Percentiles rank a stretch among this genome's conserved stretches.
These are phyloP conservation scores for Colletotrichum sp. DNA, from an alignment of 2,329 filamentous ascomycete species.

Conservation along the genomic window DNA sequence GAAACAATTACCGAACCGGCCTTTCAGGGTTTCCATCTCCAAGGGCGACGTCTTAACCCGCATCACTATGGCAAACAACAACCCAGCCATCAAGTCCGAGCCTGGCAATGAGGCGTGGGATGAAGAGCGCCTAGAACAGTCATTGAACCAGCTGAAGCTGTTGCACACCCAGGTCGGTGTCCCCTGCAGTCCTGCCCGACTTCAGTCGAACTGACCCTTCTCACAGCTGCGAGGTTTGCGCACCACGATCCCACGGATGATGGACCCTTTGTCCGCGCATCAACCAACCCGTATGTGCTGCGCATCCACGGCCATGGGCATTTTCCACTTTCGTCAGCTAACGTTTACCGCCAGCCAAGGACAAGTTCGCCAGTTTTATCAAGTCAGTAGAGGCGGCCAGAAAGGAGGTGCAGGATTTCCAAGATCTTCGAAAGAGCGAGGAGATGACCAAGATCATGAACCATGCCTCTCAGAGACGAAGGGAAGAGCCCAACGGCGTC, in stretches of 20 bases:
- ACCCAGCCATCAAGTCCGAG: slow-evolving; percentile 2
- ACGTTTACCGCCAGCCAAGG: slow-evolving; percentile 49
- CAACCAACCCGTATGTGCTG: slow-evolving; percentile 54
- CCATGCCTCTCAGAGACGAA: slow-evolving; percentile 56
- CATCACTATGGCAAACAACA: slow-evolving; percentile 17
- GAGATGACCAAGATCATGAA: slow-evolving; percentile 55
- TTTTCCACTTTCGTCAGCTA: not conserved
- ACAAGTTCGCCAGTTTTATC: slow-evolving; percentile 50
- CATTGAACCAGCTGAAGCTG: slow-evolving; percentile 55
- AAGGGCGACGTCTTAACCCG: not conserved
- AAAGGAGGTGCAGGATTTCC: slow-evolving; percentile 57
- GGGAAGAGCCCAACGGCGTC: slow-evolving; percentile 60
- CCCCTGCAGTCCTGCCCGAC: not conserved
- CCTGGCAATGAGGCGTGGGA: slow-evolving; percentile 41
- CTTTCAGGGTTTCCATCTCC: not conserved
- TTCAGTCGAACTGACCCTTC: slow-evolving; percentile 1
- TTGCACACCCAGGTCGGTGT: slow-evolving; percentile 57
- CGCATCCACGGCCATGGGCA: not conserved
- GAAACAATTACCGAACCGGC: not conserved
- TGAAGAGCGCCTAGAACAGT: slow-evolving; percentile 54
- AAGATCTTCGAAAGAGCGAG: slow-evolving; percentile 49
- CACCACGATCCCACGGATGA: slow-evolving; percentile 53
- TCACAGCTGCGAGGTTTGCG: slow-evolving; percentile 51
- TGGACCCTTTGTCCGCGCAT: slow-evolving; percentile 55
- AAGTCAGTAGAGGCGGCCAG: slow-evolving; percentile 52